Evolutionary conservation across 176 grass and related monocot species (phyloP).

Genomic region (Chrysopogon serrulatus): DNA sequence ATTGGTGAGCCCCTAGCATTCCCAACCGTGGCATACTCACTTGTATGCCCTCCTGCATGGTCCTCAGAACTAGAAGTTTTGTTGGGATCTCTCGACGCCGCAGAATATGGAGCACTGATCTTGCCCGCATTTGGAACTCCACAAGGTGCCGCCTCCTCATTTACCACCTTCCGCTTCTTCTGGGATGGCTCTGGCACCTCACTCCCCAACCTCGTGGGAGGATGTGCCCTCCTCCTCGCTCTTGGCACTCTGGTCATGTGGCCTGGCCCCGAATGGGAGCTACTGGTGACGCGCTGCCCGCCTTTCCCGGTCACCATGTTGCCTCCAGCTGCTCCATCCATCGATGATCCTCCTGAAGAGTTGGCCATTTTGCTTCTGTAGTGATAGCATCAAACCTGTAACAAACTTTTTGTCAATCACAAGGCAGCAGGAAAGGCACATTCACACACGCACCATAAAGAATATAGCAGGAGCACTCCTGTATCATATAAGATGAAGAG

Average conservation of each 20-base stretch:
- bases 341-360: constrained; percentile 4
- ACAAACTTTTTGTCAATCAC: background rate
- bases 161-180: background rate
- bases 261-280: background rate
- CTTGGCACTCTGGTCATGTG: background rate
- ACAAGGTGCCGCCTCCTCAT: background rate
- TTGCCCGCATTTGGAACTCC: background rate
- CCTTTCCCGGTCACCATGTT: background rate
- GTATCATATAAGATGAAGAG: background rate
- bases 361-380: constrained; percentile 26
- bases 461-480: background rate
- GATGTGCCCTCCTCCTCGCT: constrained; percentile 18
- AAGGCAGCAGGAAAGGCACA: background rate
- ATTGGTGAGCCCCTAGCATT: background rate
- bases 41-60: background rate
- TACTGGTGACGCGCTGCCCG: background rate
- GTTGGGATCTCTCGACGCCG: background rate
- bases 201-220: background rate
- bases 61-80: background rate
- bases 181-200: background rate
- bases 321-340: background rate
- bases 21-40: background rate
- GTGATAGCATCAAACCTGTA: background rate
- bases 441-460: background rate
- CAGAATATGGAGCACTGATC: background rate